Percentiles rank a stretch among this genome's conserved stretches.
phyloP scores from a whole-genome alignment of 805 yeast species.

The Zygosaccharomyces rouxii region DNA sequence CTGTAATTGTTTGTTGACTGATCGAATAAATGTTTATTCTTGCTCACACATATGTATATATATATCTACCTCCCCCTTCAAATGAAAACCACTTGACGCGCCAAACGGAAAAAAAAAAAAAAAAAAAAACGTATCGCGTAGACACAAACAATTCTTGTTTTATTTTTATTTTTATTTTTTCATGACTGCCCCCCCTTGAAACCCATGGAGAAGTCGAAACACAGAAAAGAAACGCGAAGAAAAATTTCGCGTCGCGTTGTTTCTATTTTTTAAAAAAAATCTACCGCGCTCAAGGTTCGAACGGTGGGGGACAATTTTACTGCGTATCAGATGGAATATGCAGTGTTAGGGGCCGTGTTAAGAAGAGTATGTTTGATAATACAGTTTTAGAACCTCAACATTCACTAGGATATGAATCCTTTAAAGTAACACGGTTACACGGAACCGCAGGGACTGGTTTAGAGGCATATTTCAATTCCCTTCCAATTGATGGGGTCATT shows the following conservation, averaged over 20 bases:
- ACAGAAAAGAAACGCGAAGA: neutral
- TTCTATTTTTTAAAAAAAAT: neutral
- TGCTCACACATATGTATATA: neutral
- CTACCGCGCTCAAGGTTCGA: neutral
- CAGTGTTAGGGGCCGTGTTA: no score
- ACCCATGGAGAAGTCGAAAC: neutral
- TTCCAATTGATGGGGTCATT: no score
- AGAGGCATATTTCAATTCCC: no score
- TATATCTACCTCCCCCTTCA: conserved; percentile 38
- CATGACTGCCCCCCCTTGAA: neutral
- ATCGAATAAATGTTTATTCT: neutral
- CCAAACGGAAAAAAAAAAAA: neutral
- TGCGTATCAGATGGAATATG: no score
- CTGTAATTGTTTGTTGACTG: neutral
- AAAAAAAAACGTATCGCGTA: neutral
- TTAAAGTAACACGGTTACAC: no score
- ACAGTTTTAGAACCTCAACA: no score
- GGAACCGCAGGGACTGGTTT: no score
- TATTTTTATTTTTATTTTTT: neutral
- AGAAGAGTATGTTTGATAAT: neutral
- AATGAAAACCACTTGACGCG: conserved; percentile 2
- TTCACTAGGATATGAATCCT: no score
- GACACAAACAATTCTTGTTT: conserved; percentile 4
- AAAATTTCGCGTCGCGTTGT: conserved; percentile 4
- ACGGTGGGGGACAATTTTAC: neutral